phyloP scores from a whole-genome alignment of 2,329 filamentous ascomycete species.

The Microcyclospora pomicola region DNA sequence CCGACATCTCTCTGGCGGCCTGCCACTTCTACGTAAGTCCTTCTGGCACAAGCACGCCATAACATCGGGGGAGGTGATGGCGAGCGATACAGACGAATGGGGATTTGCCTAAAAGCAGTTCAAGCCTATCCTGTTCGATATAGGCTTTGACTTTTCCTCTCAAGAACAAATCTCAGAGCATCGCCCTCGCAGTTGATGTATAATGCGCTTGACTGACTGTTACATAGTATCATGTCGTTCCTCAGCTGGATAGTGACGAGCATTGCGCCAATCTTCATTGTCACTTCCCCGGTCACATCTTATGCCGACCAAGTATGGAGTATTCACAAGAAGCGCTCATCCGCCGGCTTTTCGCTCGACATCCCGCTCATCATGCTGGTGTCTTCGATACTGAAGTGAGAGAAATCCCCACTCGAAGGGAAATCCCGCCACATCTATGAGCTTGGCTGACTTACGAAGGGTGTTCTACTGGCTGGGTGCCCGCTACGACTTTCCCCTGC shows the following conservation, averaged over 20 bases:
- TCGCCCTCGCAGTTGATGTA: too few species aligned
- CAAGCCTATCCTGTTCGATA: too few species aligned
- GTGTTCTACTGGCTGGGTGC: slow-evolving; percentile 54
- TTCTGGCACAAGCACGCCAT: too few species aligned
- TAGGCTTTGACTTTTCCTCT: too few species aligned
- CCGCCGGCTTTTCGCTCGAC: slow-evolving; percentile 51
- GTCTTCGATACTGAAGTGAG: slow-evolving; percentile 48
- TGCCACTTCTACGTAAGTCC: too few species aligned
- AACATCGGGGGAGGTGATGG: too few species aligned
- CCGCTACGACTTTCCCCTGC: slow-evolving; percentile 44
- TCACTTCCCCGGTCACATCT: slow-evolving; percentile 49
- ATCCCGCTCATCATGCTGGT: slow-evolving; percentile 55
- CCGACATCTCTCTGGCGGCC: too few species aligned
- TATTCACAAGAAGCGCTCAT: slow-evolving; percentile 46
- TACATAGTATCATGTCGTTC: slow-evolving; percentile 13
- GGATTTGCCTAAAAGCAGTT: too few species aligned
- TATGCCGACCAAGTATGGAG: slow-evolving; percentile 55
- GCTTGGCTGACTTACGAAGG: slow-evolving; percentile 22
- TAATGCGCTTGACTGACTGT: too few species aligned
- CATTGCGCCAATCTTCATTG: slow-evolving; percentile 32
- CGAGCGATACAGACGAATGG: too few species aligned
- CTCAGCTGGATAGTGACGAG: slow-evolving; percentile 22
- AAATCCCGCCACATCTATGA: neutral
- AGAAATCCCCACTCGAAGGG: slow-evolving; percentile 1
- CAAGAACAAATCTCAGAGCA: too few species aligned